These are phyloP conservation scores for Kwoniella newhampshirensis DNA, from an alignment of 768 basidiomycete genomes.

Conservation along the genomic window DNA sequence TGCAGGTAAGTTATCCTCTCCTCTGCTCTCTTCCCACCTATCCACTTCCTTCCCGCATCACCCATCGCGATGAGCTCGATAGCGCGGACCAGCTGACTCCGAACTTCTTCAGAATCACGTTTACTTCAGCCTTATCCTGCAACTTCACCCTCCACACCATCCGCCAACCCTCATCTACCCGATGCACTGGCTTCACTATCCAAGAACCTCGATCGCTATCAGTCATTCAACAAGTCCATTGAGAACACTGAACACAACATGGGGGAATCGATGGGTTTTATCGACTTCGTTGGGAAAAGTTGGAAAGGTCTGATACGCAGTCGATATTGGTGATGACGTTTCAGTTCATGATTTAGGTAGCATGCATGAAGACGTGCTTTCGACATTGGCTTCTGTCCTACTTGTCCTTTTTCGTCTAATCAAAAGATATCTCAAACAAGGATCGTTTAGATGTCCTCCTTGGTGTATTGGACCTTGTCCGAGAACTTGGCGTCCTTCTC, in stretches of 20 bases:
- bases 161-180: constrained; percentile 26
- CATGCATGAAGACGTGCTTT: too few relatives aligned
- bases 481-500: constrained; percentile 23
- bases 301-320: constrained; percentile 30
- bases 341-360: not conserved
- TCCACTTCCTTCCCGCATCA: not conserved
- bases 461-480: constrained; percentile 37
- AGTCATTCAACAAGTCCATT: constrained; percentile 7
- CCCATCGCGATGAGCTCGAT: not conserved
- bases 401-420: too few relatives aligned
- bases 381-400: too few relatives aligned
- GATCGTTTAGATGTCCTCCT: constrained; percentile 23
- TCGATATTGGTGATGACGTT: constrained; percentile 13
- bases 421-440: too few relatives aligned
- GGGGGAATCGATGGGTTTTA: constrained; percentile 24
- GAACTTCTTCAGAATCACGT: constrained; percentile 25
- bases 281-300: constrained; percentile 24
- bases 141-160: not conserved
- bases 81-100: not conserved
- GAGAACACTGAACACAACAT: constrained; percentile 25
- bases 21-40: not conserved
- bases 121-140: constrained; percentile 37
- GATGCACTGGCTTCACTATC: constrained; percentile 23
- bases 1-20: constrained; percentile 23
- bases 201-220: constrained; percentile 22